Evolutionary conservation across 139 green algal species (phyloP).

Genomic region (Micractinium sp.): DNA sequence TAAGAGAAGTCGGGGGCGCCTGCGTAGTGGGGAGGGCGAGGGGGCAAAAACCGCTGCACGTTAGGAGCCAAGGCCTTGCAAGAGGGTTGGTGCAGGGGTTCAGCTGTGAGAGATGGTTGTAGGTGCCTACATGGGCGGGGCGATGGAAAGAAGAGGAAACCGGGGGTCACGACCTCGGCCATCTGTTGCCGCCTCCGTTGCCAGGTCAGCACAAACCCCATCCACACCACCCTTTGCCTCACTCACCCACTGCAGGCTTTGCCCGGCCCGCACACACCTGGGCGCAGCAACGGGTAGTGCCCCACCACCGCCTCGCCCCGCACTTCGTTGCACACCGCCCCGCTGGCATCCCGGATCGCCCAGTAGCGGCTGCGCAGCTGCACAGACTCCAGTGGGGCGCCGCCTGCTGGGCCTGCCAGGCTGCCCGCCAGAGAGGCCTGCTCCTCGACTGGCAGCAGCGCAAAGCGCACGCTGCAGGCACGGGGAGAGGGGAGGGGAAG

Average conservation of each 20-base stretch:
- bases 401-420: background rate
- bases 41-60: too few relatives aligned
- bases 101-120: too few relatives aligned
- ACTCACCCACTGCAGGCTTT: background rate
- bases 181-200: too few relatives aligned
- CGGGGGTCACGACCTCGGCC: too few relatives aligned
- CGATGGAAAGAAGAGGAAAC: too few relatives aligned
- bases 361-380: conserved; percentile 76
- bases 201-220: too few relatives aligned
- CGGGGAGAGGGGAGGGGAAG: background rate
- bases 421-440: conserved; percentile 40
- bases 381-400: conserved; percentile 39
- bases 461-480: conserved; percentile 62
- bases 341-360: conserved; percentile 60
- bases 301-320: conserved; percentile 63
- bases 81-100: too few relatives aligned
- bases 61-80: too few relatives aligned
- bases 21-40: background rate
- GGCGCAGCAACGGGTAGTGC: conserved; percentile 59
- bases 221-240: too few relatives aligned
- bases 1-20: conserved; percentile 73
- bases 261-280: conserved; percentile 5
- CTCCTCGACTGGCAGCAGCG: conserved; percentile 53
- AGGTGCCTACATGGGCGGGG: too few relatives aligned
- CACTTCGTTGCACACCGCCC: conserved; percentile 60